phyloP scores from a whole-genome alignment of 208 protist species.

The Naegleria gruberi region DNA sequence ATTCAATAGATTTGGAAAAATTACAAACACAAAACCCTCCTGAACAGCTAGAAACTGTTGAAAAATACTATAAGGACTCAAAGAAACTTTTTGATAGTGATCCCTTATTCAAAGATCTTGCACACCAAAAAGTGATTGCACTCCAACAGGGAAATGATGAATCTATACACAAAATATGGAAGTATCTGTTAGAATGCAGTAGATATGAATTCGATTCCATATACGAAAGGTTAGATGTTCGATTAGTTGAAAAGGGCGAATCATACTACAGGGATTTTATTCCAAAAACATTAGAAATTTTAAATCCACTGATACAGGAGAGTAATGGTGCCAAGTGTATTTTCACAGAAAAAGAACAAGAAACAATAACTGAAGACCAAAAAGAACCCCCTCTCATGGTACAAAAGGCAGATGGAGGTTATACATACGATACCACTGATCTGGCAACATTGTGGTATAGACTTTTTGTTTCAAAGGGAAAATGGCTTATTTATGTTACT shows the following conservation, averaged over 20 bases:
- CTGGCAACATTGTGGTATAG: conserved; percentile 63
- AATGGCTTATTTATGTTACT: conserved; percentile 86
- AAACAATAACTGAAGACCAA: not conserved
- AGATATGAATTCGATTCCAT: conserved; percentile 20
- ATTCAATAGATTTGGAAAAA: conserved; percentile 75
- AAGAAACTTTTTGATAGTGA: conserved; percentile 88
- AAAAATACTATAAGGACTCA: conserved; percentile 81
- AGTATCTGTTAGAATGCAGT: conserved; percentile 76
- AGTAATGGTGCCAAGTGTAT: conserved; percentile 48
- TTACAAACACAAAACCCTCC: conserved; percentile 77
- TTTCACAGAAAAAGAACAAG: not conserved
- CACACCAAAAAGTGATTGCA: conserved; percentile 63
- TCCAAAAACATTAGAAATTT: conserved; percentile 59
- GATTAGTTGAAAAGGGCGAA: conserved; percentile 81
- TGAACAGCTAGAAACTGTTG: conserved; percentile 42
- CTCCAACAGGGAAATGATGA: conserved; percentile 65
- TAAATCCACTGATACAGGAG: conserved; percentile 46
- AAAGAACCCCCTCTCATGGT: conserved; percentile 79
- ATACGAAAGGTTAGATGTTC: conserved; percentile 53
- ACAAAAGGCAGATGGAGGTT: conserved; percentile 87
- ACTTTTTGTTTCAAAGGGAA: conserved; percentile 48
- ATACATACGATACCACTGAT: conserved; percentile 87
- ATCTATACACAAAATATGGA: conserved; percentile 68
- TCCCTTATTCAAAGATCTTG: conserved; percentile 75
- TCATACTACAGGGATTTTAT: conserved; percentile 91